Conservation (phyloP, 108 stramenopile species). For the Cyclotella sp. region DNA sequence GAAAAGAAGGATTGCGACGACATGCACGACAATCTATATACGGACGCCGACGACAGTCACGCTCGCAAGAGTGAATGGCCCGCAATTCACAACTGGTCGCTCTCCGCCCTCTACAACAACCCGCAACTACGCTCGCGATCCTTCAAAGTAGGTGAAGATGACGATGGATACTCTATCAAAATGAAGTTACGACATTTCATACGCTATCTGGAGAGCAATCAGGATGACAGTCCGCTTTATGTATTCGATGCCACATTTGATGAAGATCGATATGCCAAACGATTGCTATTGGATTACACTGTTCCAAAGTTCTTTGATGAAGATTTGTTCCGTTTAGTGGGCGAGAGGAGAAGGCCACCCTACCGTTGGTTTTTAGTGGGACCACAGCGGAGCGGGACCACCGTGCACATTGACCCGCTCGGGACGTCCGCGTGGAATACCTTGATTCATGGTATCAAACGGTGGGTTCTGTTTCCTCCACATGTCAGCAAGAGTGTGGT, state of each 20-base stretch:
- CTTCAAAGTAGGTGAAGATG: constrained; percentile 98
- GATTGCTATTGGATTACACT: constrained; percentile 76
- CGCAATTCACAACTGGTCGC: constrained; percentile 67
- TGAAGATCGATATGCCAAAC: constrained; percentile 74
- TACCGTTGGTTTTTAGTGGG: constrained; percentile 98
- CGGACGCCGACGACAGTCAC: neutral
- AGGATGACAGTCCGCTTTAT: constrained; percentile 97
- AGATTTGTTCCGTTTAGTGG: constrained; percentile 93
- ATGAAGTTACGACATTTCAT: constrained; percentile 93
- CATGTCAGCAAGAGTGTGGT: constrained; percentile 83
- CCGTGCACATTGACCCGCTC: constrained; percentile 96
- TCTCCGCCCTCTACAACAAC: constrained; percentile 57
- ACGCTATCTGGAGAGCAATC: constrained; percentile 75
- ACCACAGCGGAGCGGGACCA: constrained; percentile 91
- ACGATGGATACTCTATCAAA: constrained; percentile 92
- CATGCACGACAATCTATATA: neutral
- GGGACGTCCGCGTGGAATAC: constrained; percentile 99
- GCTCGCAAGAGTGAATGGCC: constrained; percentile 51
- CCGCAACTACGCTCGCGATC: constrained; percentile 50
- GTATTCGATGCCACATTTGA: constrained; percentile 96
- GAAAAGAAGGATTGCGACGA: constrained; percentile 29
- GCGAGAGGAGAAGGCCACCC: constrained; percentile 93
- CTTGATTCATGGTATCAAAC: constrained; percentile 89
- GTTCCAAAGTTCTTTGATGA: constrained; percentile 94
- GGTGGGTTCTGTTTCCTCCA: constrained; percentile 99